Conservation (phyloP, 441 rosid genomes). For the Metrosideros polymorpha region DNA sequence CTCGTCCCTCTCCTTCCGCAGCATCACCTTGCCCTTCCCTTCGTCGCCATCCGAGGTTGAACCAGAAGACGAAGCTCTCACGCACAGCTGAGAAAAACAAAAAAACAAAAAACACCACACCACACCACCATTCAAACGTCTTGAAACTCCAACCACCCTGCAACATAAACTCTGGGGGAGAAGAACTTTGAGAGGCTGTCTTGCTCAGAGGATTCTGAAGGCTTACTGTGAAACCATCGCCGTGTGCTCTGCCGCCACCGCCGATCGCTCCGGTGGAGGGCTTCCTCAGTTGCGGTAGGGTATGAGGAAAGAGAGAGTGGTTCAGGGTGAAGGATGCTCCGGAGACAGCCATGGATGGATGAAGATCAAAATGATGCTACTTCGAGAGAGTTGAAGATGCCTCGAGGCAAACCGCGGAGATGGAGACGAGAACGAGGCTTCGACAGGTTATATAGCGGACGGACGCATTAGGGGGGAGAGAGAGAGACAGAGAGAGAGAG, state of each 20-base stretch:
- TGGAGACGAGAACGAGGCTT: not conserved
- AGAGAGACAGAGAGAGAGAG: too few relatives aligned
- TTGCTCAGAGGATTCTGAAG: not conserved
- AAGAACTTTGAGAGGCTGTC: not conserved
- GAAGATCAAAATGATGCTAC: not conserved
- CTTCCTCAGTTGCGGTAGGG: not conserved
- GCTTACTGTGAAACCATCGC: not conserved
- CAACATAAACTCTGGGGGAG: not conserved
- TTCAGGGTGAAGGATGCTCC: not conserved
- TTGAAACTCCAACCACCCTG: not conserved
- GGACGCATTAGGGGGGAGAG: fast-evolving
- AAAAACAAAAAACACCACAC: not conserved
- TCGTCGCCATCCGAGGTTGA: slow-evolving; percentile 18
- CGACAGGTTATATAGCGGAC: not conserved
- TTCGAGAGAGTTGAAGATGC: not conserved
- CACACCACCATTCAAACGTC: not conserved
- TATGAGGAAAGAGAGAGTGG: not conserved
- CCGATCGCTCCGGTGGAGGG: not conserved
- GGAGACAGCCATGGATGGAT: not conserved
- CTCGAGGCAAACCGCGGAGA: not conserved
- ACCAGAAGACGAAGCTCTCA: slow-evolving; percentile 26
- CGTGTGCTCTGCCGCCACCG: not conserved
- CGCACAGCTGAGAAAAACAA: slow-evolving; percentile 22
- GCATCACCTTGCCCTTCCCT: slow-evolving; percentile 14
- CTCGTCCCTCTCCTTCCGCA: slow-evolving; percentile 22